Evolutionary conservation across 2,329 filamentous ascomycete species (phyloP), one percentile per base, ranked within the genome.

Genomic region (Alternaria consortialis): DNA sequence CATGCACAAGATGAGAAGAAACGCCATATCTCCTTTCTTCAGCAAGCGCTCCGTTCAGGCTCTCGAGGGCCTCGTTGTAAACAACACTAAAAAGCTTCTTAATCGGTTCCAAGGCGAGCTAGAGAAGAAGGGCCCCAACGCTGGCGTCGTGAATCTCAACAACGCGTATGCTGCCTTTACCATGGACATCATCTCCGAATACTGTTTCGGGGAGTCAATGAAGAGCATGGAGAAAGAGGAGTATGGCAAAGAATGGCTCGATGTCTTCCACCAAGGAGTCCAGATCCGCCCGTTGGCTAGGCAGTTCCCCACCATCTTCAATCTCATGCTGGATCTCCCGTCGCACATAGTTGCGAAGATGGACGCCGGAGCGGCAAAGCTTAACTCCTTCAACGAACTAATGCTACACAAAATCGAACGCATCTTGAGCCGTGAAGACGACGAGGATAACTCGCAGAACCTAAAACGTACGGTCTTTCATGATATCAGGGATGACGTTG

Each of bases 1-100:
- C 2, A 47, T 70, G 20, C 74, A 76, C 39, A 63, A 63, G 12
- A 12, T 65, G 32, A 60, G 74, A n/a, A 58, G 74, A 8, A 50
- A 20, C 5, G 62, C 70, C 0, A 31, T 76, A 9, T 59, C 64
- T 23, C 62, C 63, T 3, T 76, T 74, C 65, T 75, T 76, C 59
- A 72, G 69, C 51, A 65, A 63, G 31, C 56, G 52, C 12, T 48
- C 44, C 0, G 44, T 48, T 2, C 44, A 48, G 23, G 44, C 44
- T 2, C 44, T 74, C 3, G 68, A 72, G 47, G 60, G 63, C 1
- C 39, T 64, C 17, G 67, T 75, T 12, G 37, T 58, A n/a, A 43
- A 55, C 32, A 34, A 47, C n/a, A 47, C 47, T 3, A 40, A 46
- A 2, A 51, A 47, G n/a, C 44, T 47, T 12, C 5, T 47, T 8